Base-by-base conservation (phyloP, 2,329 filamentous ascomycete genomes). In the Capronia americana region DNA sequence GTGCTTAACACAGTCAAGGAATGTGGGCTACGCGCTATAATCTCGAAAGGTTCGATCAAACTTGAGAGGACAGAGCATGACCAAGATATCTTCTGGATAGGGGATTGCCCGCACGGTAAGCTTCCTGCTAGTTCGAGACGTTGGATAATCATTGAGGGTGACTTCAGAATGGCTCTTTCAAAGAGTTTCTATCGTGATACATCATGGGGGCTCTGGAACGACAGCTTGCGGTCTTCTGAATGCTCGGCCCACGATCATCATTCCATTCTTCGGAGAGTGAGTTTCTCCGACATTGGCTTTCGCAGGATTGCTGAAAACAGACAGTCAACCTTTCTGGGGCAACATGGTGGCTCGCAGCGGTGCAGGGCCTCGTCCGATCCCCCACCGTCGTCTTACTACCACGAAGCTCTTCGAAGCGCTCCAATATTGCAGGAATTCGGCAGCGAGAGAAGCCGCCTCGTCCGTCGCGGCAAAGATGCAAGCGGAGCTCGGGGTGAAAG, bases 401-500 rank as follows among this genome's bases (percentile, higher is more conserved):
- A 73, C 80, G 10, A 81, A 76, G 12, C 74, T 86, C 1, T 79
- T 81, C 0, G 77, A 78, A 1, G 82, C 81, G 4, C 85, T 86
- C 50, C 72, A 68, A 4, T 79, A 76, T 60, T 82, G 80, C 59
- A 74, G 84, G 0, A 79, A 4, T 74, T 76, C 4, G 24, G 46
- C 57, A 32, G 5, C 23, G 28, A 1, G 79, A 75, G 34, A 84
- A 85, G 74, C 74, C 30, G 60, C 60, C 23, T 23, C 48, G 28
- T 41, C 10, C 8, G 24, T 66, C 23, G 57, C 51, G 14, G 50
- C 28, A 7, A 62, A 59, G 55, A 92, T 93, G 66, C 81, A 85
- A 23, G 81, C 86, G 67, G 91, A 93, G 70, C 79, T 81, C 7
- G 90, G 90, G 0, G 82, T 85, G 4, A 83, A 88, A 61, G 78